Evolutionary conservation across 2,329 filamentous ascomycete species (phyloP).

Genomic region (Aspergillus ochraceoroseus): DNA sequence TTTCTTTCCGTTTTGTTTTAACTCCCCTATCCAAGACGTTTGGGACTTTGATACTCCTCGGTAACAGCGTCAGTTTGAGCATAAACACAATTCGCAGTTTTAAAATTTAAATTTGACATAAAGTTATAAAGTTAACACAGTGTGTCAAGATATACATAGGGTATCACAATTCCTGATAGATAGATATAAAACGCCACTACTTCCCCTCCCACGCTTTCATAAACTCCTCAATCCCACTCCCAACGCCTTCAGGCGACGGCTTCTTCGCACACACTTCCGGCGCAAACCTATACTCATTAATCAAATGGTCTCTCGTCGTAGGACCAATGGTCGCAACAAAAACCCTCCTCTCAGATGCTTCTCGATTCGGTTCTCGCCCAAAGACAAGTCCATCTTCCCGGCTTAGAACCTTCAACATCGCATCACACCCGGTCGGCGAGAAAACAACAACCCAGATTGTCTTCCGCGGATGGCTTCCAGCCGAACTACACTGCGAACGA

Average conservation of each 20-base stretch:
- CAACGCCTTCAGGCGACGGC: conserved; percentile 76
- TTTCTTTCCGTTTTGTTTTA: neutral
- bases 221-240: conserved; percentile 59
- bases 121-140: too few species aligned
- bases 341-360: conserved; percentile 31
- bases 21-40: conserved; percentile 1
- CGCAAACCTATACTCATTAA: conserved; percentile 40
- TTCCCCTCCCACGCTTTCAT: conserved; percentile 22
- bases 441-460: conserved; percentile 47
- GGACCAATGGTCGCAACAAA: conserved; percentile 86
- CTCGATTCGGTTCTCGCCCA: too few species aligned
- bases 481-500: too few species aligned
- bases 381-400: conserved; percentile 12
- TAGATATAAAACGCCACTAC: too few species aligned
- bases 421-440: conserved; percentile 58
- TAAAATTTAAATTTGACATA: neutral
- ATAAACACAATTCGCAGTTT: neutral
- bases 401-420: conserved; percentile 53
- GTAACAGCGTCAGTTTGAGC: conserved; percentile 4
- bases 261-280: conserved; percentile 64
- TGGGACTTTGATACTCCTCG: conserved; percentile 3
- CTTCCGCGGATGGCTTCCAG: too few species aligned
- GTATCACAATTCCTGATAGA: too few species aligned
- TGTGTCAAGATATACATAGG: too few species aligned
- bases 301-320: conserved; percentile 74